A percentile compares a stretch with the other conserved stretches of the same genome.
Evolutionary conservation across 225 moss, liverwort and hornwort species (phyloP).

Genomic region (Sphagnum tenellum): DNA sequence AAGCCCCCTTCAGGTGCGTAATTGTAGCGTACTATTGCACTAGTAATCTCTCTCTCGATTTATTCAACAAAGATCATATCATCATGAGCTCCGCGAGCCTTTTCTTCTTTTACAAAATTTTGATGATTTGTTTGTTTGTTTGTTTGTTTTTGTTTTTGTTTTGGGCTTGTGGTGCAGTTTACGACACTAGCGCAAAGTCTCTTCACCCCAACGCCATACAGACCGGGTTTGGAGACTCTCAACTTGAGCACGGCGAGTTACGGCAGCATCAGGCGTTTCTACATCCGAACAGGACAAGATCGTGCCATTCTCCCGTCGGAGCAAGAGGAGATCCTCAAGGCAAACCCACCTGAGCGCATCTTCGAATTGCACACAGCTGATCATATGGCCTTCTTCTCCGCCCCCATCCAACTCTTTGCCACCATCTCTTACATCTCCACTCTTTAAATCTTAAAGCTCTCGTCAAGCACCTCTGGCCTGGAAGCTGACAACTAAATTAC

Average conservation of each 20-base stretch:
- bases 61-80: no score
- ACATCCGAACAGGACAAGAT: constrained; percentile 47
- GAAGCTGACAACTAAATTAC: no score
- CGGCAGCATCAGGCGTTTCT: constrained; percentile 43
- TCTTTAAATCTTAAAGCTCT: constrained; percentile 4
- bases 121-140: no score
- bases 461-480: no score
- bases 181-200: constrained; percentile 24
- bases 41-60: no score
- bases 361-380: constrained; percentile 29
- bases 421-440: constrained; percentile 41
- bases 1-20: constrained; percentile 1
- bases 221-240: constrained; percentile 20
- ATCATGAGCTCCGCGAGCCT: no score
- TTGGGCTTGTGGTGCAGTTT: constrained; percentile 16
- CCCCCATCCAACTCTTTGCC: constrained; percentile 11
- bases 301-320: constrained; percentile 22
- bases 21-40: neutral
- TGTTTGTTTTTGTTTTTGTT: neutral
- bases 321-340: constrained; percentile 47
- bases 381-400: constrained; percentile 55
- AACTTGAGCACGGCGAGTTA: constrained; percentile 28
- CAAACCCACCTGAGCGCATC: constrained; percentile 41
- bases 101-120: no score
- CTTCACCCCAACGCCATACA: constrained; percentile 33